Evolutionary conservation across 2,329 filamentous ascomycete species (phyloP), one percentile per base, ranked within the genome.

Genomic region (Zymoseptoria pseudotritici): DNA sequence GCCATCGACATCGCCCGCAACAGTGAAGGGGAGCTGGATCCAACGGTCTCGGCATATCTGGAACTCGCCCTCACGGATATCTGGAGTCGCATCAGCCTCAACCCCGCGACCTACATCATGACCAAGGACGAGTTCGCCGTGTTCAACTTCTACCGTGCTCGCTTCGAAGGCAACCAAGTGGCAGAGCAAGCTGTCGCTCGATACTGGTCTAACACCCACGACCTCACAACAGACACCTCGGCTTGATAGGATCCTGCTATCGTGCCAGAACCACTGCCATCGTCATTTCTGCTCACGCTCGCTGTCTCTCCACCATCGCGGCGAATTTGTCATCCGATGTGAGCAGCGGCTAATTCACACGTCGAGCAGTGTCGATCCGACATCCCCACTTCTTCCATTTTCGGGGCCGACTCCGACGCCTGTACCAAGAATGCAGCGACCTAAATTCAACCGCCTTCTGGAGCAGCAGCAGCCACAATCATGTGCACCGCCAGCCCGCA

Each of bases 131-230:
- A 96, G 75, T 95, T 94, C 70, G 85, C 89, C 58, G 81, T 95
- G 61, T 91, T 95, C 83, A 95, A 94, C 78, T 93, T 87, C 74
- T 93, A 88, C 73, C 86, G 89, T 63, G 75, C 82, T 63, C 83
- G 87, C 9, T 91, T 88, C 70, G 73, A 77, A 29, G 82, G 83
- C 61, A 76, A 76, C 17, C 70, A 74, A 24, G 69, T 82, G 54
- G 78, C 82, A 21, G 78, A 79, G 66, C 75, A 74, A 56, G 82
- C 82, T 10, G 79, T 83, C 56, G 79, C 77, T 62, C 80, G 82
- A 13, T 86, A 82, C 69, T 86, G 83, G 83, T 76, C 82, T 65
- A 73, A 77, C 54, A 66, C 65, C 20, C 65, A 61, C 57, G 60
- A 64, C 53, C 26, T 57, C 24, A 57, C 60, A 50, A 26, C 13